Conservation (phyloP, 2,329 filamentous ascomycete species). For the Hypomyces rosellus region DNA sequence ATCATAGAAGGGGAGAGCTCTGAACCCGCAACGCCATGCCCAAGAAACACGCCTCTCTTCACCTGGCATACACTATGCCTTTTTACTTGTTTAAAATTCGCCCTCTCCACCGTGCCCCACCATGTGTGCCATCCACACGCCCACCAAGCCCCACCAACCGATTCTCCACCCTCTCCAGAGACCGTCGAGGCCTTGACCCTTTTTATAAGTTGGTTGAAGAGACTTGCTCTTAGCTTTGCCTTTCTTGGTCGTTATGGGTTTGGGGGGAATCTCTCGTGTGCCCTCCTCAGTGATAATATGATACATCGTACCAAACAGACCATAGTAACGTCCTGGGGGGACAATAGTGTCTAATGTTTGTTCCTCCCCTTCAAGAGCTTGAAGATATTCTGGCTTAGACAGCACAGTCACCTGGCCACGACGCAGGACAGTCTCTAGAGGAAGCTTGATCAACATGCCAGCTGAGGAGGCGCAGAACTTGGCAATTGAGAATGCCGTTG, state of each 20-base stretch:
- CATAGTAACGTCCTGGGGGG: conserved; percentile 71
- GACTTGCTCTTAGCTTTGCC: conserved; percentile 26
- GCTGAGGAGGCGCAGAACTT: conserved; percentile 74
- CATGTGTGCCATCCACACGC: conserved; percentile 64
- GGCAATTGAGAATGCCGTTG: conserved; percentile 72
- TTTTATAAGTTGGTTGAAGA: conserved; percentile 34
- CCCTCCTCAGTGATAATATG: conserved; percentile 81
- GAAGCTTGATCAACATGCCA: conserved; percentile 81
- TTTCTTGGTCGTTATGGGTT: conserved; percentile 26
- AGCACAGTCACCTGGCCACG: conserved; percentile 77
- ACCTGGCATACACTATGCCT: conserved; percentile 12
- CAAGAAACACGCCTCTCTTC: conserved; percentile 21
- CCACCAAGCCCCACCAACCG: conserved; percentile 70
- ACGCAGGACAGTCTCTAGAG: conserved; percentile 84
- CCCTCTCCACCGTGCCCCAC: conserved; percentile 56
- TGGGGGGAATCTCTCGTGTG: conserved; percentile 39
- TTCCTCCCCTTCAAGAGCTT: conserved; percentile 39
- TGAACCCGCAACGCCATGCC: conserved; percentile 30
- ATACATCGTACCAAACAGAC: conserved; percentile 89
- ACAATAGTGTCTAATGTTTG: conserved; percentile 65
- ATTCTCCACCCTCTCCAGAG: conserved; percentile 72
- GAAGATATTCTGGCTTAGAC: conserved; percentile 44
- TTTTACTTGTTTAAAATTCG: conserved; percentile 40
- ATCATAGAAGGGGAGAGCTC: conserved; percentile 25
- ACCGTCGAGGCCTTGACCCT: conserved; percentile 62